Evolutionary conservation across 1,284 basidiomycete genomes (phyloP), one percentile per base, ranked within the genome.

Genomic region (Sporisorium reilianum): DNA sequence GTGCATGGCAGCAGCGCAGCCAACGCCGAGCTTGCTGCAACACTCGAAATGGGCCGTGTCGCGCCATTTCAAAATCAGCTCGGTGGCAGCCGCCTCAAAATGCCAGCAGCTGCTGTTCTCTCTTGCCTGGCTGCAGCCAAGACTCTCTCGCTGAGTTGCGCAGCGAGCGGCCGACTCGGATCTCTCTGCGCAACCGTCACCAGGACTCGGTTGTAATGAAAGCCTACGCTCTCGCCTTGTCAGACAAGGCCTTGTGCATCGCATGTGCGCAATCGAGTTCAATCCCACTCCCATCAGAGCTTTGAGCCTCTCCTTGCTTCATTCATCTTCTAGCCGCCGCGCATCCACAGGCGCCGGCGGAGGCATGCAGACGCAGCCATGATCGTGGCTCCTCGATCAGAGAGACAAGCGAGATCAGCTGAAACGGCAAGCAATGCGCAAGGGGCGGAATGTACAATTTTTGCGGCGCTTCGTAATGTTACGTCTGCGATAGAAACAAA

Each of bases 61-160:
- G 34, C 23, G 23, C 23, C 20, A 1, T 9, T 14, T 23, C 30
- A 32, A 34, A 34, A 23, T 23, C 34, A 51, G 34, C 23, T 38
- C 50, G 36, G 32, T 12, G 20, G 3, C 2, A 16, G 14, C 14
- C 25, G 7, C 5, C n/a, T 18, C 38, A 38, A 26, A 36, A 51
- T 40, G 50, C 50, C 50, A 51, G 50, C 50, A 38, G 50, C 49
- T 36, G 49, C n/a, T n/a, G n/a, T n/a, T 22, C 49, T 34, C 49
- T 50, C 49, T 23, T 50, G 30, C 48, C 3, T 23, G 5, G 8
- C 30, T 36, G 48, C 48, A 50, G 48, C 48, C 48, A 50, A 50
- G 48, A 50, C n/a, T n/a, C n/a, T n/a, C n/a, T n/a, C n/a, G n/a
- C n/a, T n/a, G n/a, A n/a, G n/a, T n/a, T n/a, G n/a, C n/a, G n/a